Evolutionary conservation across 2,329 filamentous ascomycete genomes (phyloP), one percentile per base, ranked within the genome.

Genomic region (Intubia oerlemansii): DNA sequence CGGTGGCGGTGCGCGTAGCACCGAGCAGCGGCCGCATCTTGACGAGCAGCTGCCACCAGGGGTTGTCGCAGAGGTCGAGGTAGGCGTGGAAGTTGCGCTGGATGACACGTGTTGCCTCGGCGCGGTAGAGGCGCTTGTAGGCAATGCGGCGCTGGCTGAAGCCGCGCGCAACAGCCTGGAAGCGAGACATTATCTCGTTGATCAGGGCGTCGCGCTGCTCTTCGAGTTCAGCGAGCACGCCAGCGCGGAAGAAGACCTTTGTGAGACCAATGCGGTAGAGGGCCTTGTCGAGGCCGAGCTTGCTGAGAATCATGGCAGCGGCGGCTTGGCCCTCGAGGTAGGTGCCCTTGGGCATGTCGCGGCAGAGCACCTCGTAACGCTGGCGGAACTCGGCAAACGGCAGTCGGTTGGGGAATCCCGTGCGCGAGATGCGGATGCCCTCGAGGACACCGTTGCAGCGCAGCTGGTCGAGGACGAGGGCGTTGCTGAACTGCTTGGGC

Each of bases 391-490:
- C 90, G 3, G 78, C 66, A 46, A 98, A 98, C 1, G 79, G 66
- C 18, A 98, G 60, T 39, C 88, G 66, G 46, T 98, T 98, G 28
- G 88, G 88, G 47, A 98, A 98, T 15, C 88, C 88, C 5, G 90
- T 98, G 25, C 88, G 71, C 15, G 88, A 88, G 49, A 98, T 98
- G 35, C 88, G 70, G 44, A 98, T 98, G 36, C 88, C 88, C 53
- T 98, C 88, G n/a, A 98, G 61, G 3, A 98, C 88, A 76, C 88
- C 88, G 47, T 98, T 98, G 53, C 88, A 98, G 29, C 88, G 72
- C n/a, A 98, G 57, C 48, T 98, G 90, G 43, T 98, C 88, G 5
- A 98, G 62, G 2, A 98, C 90, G n/a, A 98, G 66, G 3, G 82
- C 68, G 4, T 79, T 80, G 44, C 77, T 79, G 49, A 95, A 81